Evolutionary conservation across 1,284 basidiomycete genomes (phyloP).

Genomic region (Cystobasidium pallidum): DNA sequence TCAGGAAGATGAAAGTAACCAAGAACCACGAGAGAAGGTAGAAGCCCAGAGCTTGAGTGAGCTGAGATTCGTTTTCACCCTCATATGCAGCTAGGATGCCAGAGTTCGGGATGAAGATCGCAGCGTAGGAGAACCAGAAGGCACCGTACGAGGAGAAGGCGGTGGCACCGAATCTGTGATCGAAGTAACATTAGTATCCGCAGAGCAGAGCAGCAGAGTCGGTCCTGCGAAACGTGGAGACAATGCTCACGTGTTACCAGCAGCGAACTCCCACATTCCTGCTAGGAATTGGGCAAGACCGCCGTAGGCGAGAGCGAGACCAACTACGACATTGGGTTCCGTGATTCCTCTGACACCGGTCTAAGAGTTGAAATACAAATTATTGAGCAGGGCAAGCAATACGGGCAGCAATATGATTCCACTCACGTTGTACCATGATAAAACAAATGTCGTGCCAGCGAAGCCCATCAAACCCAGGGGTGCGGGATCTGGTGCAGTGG

Average conservation of each 20-base stretch:
- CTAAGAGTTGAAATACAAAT: neutral
- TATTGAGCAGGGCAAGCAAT: slow-evolving; percentile 45
- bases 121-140: slow-evolving; percentile 63
- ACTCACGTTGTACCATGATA: slow-evolving; percentile 55
- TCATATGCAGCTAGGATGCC: slow-evolving; percentile 61
- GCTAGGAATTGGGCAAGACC: slow-evolving; percentile 72
- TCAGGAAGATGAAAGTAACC: slow-evolving; percentile 63
- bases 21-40: slow-evolving; percentile 63
- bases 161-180: slow-evolving; percentile 62
- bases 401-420: too few species aligned
- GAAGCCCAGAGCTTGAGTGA: slow-evolving; percentile 59
- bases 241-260: slow-evolving; percentile 38
- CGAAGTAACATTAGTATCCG: neutral
- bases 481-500: slow-evolving; percentile 60
- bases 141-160: slow-evolving; percentile 81
- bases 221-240: too few species aligned
- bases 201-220: too few species aligned
- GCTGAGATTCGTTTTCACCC: slow-evolving; percentile 55
- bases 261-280: slow-evolving; percentile 61
- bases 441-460: slow-evolving; percentile 63
- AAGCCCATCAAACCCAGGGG: slow-evolving; percentile 61
- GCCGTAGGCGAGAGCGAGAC: slow-evolving; percentile 70
- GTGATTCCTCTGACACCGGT: slow-evolving; percentile 55
- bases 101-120: slow-evolving; percentile 55
- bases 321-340: slow-evolving; percentile 74